Evolutionary conservation across 257 asterid genomes (phyloP).

Genomic region (Henckelia pumila): DNA sequence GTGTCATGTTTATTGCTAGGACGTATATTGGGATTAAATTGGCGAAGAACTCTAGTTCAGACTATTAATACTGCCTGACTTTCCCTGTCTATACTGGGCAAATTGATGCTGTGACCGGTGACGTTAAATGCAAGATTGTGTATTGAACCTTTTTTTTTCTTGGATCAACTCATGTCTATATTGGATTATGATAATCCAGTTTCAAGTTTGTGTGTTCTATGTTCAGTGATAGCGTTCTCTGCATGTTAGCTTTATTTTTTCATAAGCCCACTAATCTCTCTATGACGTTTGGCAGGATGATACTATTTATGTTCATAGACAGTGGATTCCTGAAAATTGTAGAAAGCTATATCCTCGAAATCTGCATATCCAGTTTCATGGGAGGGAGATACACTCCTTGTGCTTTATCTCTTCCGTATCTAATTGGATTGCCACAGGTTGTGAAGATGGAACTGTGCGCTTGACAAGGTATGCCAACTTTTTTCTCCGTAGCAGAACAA

Average conservation of each 20-base stretch:
- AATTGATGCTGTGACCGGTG: no score
- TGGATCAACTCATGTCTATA: not conserved
- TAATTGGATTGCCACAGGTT: conserved; percentile 86
- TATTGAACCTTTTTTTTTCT: no score
- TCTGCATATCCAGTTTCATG: conserved; percentile 93
- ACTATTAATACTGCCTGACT: no score
- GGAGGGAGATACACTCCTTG: conserved; percentile 88
- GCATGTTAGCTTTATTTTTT: not conserved
- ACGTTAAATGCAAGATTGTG: no score
- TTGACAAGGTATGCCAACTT: conserved; percentile 63
- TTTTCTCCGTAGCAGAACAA: conserved; percentile 17
- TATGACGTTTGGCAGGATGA: conserved; percentile 61
- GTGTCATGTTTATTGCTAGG: no score
- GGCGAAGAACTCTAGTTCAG: no score
- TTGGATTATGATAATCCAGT: no score
- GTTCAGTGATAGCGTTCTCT: not conserved
- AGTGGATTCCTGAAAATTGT: conserved; percentile 57
- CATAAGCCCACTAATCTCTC: not conserved
- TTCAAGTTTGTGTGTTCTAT: no score
- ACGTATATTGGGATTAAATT: no score
- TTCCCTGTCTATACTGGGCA: no score
- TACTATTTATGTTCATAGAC: conserved; percentile 60
- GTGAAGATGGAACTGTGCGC: conserved; percentile 98
- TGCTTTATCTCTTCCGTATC: conserved; percentile 54
- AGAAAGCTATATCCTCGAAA: conserved; percentile 68